phyloP scores from a whole-genome alignment of 768 basidiomycete species.

The Russula lepida region DNA sequence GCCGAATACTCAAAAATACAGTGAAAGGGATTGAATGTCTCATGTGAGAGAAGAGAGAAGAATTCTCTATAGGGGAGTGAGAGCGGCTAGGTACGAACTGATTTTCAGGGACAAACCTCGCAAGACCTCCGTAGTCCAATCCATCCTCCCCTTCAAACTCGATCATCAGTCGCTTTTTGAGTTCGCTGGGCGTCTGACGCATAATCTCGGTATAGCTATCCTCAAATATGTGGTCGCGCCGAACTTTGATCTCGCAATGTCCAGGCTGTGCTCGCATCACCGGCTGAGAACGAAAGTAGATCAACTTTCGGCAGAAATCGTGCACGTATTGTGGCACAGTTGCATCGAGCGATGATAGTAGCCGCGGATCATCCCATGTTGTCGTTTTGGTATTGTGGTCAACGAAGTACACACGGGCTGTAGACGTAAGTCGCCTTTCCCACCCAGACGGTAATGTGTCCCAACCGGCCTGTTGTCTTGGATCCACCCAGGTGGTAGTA shows the following conservation, averaged over 20 bases:
- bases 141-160: constrained; percentile 99
- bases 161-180: constrained; percentile 99
- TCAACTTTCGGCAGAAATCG: constrained; percentile 97
- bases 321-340: constrained; percentile 99
- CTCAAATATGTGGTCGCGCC: constrained; percentile 97
- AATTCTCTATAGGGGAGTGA: constrained; percentile 66
- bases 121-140: constrained; percentile 95
- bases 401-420: constrained; percentile 97
- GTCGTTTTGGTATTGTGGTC: constrained; percentile 99
- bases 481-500: constrained; percentile 68
- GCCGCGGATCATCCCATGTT: constrained; percentile 99
- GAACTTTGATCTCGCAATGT: constrained; percentile 98
- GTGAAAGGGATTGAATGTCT: constrained; percentile 99
- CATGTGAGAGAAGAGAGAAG: constrained; percentile 98
- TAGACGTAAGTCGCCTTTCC: constrained; percentile 99
- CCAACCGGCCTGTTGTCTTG: constrained; percentile 72
- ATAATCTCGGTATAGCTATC: constrained; percentile 99
- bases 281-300: constrained; percentile 98
- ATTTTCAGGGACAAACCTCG: constrained; percentile 50
- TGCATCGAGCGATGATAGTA: constrained; percentile 89
- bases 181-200: constrained; percentile 95
- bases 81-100: constrained; percentile 1
- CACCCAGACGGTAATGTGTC: constrained; percentile 84
- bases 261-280: constrained; percentile 97
- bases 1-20: constrained; percentile 99